Conservation (phyloP, 805 yeast species). For the Yarrowia alimentaria region DNA sequence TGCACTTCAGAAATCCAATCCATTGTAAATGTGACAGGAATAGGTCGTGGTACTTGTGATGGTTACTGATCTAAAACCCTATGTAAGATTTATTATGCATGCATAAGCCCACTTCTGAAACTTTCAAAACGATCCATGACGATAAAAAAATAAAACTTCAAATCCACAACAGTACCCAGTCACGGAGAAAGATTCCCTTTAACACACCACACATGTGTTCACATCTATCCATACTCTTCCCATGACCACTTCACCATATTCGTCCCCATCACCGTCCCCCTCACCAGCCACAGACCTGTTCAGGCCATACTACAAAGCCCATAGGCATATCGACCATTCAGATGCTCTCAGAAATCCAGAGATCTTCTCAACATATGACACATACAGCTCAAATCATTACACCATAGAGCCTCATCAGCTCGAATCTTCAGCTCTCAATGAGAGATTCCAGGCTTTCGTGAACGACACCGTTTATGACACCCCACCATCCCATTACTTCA, state of each 20-base stretch:
- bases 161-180: too few relatives aligned
- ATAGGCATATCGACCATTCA: conserved; percentile 31
- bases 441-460: conserved; percentile 1
- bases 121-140: neutral
- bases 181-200: too few relatives aligned
- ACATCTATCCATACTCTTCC: neutral
- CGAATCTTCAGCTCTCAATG: neutral
- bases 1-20: conserved; percentile 21
- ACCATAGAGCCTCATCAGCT: conserved; percentile 12
- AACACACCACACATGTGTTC: too few relatives aligned
- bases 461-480: neutral
- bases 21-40: neutral
- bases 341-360: conserved; percentile 25
- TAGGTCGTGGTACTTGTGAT: too few relatives aligned
- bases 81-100: too few relatives aligned
- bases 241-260: neutral
- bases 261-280: conserved; percentile 10
- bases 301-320: conserved; percentile 35
- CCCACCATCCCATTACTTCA: conserved; percentile 28
- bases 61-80: too few relatives aligned
- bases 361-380: neutral
- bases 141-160: too few relatives aligned
- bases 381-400: conserved; percentile 15
- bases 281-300: conserved; percentile 31
- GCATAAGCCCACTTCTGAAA: too few relatives aligned